phyloP scores from a whole-genome alignment of 768 basidiomycete genomes.

The Phanerodontia chrysosporium region DNA sequence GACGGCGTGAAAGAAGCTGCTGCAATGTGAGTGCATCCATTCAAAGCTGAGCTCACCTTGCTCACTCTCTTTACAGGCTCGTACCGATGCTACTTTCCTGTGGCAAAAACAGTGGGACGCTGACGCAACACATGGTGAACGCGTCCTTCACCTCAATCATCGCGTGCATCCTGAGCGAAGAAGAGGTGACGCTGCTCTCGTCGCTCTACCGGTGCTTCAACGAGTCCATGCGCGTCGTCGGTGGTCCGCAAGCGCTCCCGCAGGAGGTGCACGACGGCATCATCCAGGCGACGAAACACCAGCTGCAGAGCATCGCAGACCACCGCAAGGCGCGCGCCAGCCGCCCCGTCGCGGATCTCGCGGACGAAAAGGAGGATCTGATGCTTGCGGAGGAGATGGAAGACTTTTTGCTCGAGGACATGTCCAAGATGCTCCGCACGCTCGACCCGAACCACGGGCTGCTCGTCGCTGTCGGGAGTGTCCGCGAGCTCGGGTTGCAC shows the following conservation, averaged over 20 bases:
- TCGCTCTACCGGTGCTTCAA: conserved; percentile 71
- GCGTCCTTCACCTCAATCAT: conserved; percentile 67
- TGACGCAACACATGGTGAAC: conserved; percentile 64
- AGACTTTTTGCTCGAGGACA: conserved; percentile 77
- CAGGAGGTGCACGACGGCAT: conserved; percentile 50
- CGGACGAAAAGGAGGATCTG: conserved; percentile 65
- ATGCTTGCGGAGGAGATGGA: conserved; percentile 78
- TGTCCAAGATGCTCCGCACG: conserved; percentile 55
- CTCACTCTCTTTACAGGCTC: conserved; percentile 40
- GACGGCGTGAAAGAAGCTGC: conserved; percentile 80
- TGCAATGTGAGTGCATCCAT: conserved; percentile 54
- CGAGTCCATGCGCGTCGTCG: conserved; percentile 57
- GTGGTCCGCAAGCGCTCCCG: conserved; percentile 48
- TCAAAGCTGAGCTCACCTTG: conserved; percentile 26
- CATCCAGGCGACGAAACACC: conserved; percentile 66
- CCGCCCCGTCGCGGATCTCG: conserved; percentile 28
- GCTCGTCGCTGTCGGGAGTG: conserved; percentile 65
- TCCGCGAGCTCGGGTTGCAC: conserved; percentile 60
- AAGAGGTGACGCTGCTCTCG: conserved; percentile 71
- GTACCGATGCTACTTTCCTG: conserved; percentile 67
- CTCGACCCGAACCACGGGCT: conserved; percentile 62
- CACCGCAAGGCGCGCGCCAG: conserved; percentile 53
- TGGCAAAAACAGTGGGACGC: conserved; percentile 59
- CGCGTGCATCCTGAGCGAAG: conserved; percentile 58
- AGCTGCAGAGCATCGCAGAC: conserved; percentile 67